phyloP scores from a whole-genome alignment of 1,284 basidiomycete species.

The Phellopilus nigrolimitatus region DNA sequence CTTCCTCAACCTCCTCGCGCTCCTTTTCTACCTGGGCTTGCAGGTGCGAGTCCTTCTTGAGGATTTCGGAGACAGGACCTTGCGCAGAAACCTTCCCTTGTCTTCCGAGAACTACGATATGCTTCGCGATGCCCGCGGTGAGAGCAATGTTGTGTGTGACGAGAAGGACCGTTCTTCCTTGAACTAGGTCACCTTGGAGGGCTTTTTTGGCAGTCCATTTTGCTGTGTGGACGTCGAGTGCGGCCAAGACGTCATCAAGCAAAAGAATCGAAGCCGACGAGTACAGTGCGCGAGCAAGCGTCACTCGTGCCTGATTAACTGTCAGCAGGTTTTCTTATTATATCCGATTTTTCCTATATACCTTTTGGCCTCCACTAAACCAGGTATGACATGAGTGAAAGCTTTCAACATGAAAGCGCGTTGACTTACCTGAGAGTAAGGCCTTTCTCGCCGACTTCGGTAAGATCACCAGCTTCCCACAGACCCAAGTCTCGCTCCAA shows the following conservation, averaged over 20 bases:
- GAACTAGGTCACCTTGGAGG: slow-evolving; percentile 37
- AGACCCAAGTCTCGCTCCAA: slow-evolving; percentile 58
- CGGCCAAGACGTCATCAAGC: slow-evolving; percentile 39
- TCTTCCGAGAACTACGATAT: slow-evolving; percentile 33
- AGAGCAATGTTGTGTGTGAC: slow-evolving; percentile 43
- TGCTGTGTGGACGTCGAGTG: slow-evolving; percentile 43
- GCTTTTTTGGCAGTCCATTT: slow-evolving; percentile 41
- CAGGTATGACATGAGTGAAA: slow-evolving; percentile 22
- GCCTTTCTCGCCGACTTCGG: slow-evolving; percentile 34
- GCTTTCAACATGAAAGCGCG: neutral
- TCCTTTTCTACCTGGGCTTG: slow-evolving; percentile 22
- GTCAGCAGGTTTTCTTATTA: no score
- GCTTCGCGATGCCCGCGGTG: slow-evolving; percentile 35
- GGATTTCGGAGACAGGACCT: slow-evolving; percentile 22
- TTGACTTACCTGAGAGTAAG: slow-evolving; percentile 26
- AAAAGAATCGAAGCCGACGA: slow-evolving; percentile 34
- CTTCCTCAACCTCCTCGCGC: slow-evolving; percentile 8
- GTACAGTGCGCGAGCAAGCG: slow-evolving; percentile 39
- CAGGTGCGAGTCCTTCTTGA: slow-evolving; percentile 26
- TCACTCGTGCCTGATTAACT: slow-evolving; percentile 21
- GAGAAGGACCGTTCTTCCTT: slow-evolving; percentile 38
- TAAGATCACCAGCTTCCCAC: slow-evolving; percentile 60
- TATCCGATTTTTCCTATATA: no score
- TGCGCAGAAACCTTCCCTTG: slow-evolving; percentile 26
- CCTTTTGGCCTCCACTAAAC: slow-evolving; percentile 42